Conservation (phyloP, 768 basidiomycete species). For the Kwoniella mangroviensis region DNA sequence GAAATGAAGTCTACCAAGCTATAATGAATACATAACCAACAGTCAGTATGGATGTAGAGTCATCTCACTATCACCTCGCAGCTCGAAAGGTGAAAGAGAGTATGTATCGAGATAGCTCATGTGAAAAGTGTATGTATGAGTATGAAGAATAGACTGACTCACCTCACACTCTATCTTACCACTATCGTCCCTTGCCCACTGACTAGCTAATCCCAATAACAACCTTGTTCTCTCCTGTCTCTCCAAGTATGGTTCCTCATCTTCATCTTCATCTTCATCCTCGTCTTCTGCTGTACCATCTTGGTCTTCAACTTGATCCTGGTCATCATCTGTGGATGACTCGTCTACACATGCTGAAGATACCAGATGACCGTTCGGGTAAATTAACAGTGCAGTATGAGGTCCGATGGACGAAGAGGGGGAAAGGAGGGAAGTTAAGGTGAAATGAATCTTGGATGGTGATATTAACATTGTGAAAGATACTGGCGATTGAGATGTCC, state of each 20-base stretch:
- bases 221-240: conserved; percentile 44
- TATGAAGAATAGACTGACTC: conserved; percentile 25
- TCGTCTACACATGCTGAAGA: conserved; percentile 23
- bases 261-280: conserved; percentile 29
- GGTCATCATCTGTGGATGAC: conserved; percentile 30
- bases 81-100: not conserved
- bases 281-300: conserved; percentile 1
- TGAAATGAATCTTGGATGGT: conserved; percentile 24
- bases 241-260: conserved; percentile 49
- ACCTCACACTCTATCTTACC: conserved; percentile 52
- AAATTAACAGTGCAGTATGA: conserved; percentile 46
- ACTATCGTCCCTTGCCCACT: conserved; percentile 44
- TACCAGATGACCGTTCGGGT: conserved; percentile 44
- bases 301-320: conserved; percentile 36
- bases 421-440: conserved; percentile 19
- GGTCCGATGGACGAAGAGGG: conserved; percentile 6
- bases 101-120: not conserved
- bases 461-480: conserved; percentile 34
- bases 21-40: not conserved
- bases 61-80: too few relatives aligned
- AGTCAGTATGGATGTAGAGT: not conserved
- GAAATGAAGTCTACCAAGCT: conserved; percentile 45
- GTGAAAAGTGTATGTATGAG: not conserved
- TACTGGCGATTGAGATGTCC: not conserved
- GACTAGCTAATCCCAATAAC: conserved; percentile 44